Base-by-base conservation (phyloP, 768 basidiomycete species). In the Tephrocybe sp. region DNA sequence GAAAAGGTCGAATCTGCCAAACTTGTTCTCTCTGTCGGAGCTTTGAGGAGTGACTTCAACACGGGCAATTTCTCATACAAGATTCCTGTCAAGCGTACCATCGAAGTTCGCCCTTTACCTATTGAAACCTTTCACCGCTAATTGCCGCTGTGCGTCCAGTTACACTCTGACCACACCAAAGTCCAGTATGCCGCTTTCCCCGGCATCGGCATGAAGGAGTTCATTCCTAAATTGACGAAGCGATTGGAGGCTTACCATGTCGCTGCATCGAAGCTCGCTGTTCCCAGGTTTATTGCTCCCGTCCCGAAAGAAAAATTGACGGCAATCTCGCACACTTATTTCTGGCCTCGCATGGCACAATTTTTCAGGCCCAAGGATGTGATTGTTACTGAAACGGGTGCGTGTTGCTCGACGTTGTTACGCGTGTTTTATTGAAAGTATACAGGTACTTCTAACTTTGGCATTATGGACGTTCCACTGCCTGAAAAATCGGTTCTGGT, bases 301-400 rank as follows among this genome's bases (percentile, higher is more conserved):
- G 60, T 82, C 0, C 85, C 86, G 0, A 49, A 74, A n/a, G 82
- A 85, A 54, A 65, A 62, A 8, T 64, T 69, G 48, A 69, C 78
- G 11, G 59, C 58, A 7, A 92, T 96, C 62, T 79, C 84, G 1
- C 94, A 96, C 53, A 67, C 77, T 11, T 92, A 83, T 76, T 80
- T 95, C 62, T 96, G 93, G 93, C 89, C 91, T 1, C 81, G 84
- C 26, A 57, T 94, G 9, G 77, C 80, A 8, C 64, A 75, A 49
- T 92, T 92, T 74, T 89, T 94, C 71, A 72, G 68, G 53, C 67
- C 79, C 18, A 72, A 78, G 27, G 92, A 92, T 66, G 81, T 96
- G 27, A 80, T 97, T 50, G 68, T 97, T 36, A 83, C 90, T 2
- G 95, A 98, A 69, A 98, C 94, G 11, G 94, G 92, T 75, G 47